Evolutionary conservation across 495 filamentous ascomycete genomes (phyloP).

Genomic region (Talaromyces ruber): DNA sequence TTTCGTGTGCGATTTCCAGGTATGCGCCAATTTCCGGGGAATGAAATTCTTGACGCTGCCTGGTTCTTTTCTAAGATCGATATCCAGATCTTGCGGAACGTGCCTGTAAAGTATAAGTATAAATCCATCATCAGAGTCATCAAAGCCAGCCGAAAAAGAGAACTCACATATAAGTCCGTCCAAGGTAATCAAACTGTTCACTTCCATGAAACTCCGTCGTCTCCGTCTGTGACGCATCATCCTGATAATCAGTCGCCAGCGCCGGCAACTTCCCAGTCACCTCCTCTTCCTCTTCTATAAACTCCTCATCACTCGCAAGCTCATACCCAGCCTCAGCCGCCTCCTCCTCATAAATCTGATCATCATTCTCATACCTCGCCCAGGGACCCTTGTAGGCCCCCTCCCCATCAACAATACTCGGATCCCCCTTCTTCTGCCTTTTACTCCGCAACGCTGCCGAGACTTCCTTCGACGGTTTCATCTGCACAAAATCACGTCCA

Average conservation of each 20-base stretch:
- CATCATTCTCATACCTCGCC: slow-evolving; percentile 70
- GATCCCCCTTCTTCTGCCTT: slow-evolving; percentile 75
- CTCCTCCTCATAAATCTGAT: slow-evolving; percentile 53
- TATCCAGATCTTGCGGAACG: slow-evolving; percentile 88
- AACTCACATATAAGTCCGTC: slow-evolving; percentile 55
- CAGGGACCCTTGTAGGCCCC: slow-evolving; percentile 88
- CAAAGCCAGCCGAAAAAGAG: not conserved
- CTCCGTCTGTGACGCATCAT: slow-evolving; percentile 50
- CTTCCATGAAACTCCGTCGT: slow-evolving; percentile 81
- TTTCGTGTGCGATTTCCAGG: slow-evolving; percentile 80
- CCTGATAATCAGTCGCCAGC: slow-evolving; percentile 52
- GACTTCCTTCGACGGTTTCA: slow-evolving; percentile 57
- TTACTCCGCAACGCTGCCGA: slow-evolving; percentile 56
- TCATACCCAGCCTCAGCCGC: slow-evolving; percentile 44
- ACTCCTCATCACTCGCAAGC: slow-evolving; percentile 70
- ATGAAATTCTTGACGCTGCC: slow-evolving; percentile 80
- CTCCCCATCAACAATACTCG: slow-evolving; percentile 74
- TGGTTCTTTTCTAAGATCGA: slow-evolving; percentile 74
- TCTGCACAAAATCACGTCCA: slow-evolving; percentile 49
- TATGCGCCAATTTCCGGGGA: slow-evolving; percentile 87
- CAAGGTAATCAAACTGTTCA: slow-evolving; percentile 82
- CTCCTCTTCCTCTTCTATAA: slow-evolving; percentile 52
- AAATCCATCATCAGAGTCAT: not conserved
- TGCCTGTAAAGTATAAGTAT: slow-evolving; percentile 55
- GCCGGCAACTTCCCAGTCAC: slow-evolving; percentile 38